A percentile compares a stretch with the other conserved stretches of the same genome.
phyloP scores from a whole-genome alignment of 2,329 filamentous ascomycete species.

The Pyricularia sp. region DNA sequence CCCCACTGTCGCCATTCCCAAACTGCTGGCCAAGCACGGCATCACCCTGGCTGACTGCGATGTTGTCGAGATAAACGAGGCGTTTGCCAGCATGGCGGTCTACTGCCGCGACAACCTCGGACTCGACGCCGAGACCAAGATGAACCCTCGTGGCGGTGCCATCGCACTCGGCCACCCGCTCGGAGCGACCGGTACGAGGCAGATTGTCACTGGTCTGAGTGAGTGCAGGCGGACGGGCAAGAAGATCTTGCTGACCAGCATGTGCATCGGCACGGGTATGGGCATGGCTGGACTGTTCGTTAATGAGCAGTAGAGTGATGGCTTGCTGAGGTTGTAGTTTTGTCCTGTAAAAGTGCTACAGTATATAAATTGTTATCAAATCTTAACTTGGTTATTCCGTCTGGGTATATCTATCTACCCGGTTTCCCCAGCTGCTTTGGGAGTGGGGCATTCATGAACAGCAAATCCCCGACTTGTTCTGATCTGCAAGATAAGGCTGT shows the following conservation, averaged over 20 bases:
- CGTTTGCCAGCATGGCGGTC: conserved; percentile 94
- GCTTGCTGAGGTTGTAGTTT: not conserved
- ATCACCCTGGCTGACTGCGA: conserved; percentile 76
- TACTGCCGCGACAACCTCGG: conserved; percentile 73
- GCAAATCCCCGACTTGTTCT: too few species aligned
- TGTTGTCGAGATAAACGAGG: conserved; percentile 91
- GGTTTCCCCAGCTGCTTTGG: too few species aligned
- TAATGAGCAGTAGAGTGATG: conserved; percentile 1
- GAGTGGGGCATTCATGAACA: too few species aligned
- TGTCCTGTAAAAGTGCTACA: not conserved
- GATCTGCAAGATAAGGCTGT: not conserved
- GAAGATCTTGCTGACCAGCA: conserved; percentile 85
- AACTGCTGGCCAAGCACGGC: conserved; percentile 75
- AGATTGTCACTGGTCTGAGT: conserved; percentile 83
- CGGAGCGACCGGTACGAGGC: conserved; percentile 67
- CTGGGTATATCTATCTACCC: too few species aligned
- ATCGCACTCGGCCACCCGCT: conserved; percentile 78
- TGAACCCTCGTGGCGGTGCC: conserved; percentile 74
- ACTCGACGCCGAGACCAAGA: conserved; percentile 58
- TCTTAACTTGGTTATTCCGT: not conserved
- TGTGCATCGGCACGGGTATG: conserved; percentile 66
- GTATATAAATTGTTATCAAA: not conserved
- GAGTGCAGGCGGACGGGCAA: conserved; percentile 78
- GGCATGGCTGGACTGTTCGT: conserved; percentile 6
- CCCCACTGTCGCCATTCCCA: conserved; percentile 64